Percentiles rank a stretch among this genome's conserved stretches.
Conservation (phyloP, 139 green algal species). For the Coccomyxa sp. region DNA sequence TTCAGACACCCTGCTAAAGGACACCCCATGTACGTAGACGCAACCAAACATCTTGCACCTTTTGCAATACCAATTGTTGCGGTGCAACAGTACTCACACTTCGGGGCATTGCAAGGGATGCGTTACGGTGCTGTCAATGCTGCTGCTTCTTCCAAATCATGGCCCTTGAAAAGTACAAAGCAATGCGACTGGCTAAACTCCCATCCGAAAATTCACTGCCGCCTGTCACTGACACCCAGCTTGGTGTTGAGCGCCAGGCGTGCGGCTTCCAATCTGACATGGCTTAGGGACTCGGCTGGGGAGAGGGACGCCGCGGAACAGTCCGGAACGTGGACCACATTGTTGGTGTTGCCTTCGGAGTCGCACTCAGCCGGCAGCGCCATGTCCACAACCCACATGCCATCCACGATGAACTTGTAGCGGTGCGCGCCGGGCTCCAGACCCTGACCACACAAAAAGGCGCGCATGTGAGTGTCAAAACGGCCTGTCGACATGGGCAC, state of each 20-base stretch:
- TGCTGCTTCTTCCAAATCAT: too few species aligned
- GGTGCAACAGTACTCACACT: too few species aligned
- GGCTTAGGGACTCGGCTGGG: not conserved
- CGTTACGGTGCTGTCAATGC: too few species aligned
- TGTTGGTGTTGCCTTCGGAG: conserved; percentile 67
- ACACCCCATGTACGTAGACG: too few species aligned
- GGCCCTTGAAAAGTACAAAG: too few species aligned
- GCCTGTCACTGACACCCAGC: not conserved
- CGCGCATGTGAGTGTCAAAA: not conserved
- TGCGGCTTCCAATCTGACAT: not conserved
- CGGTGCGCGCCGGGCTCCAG: conserved; percentile 58
- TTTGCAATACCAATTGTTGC: too few species aligned
- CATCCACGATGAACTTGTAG: conserved; percentile 82
- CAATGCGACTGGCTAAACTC: too few species aligned
- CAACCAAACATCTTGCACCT: too few species aligned
- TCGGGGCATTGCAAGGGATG: too few species aligned
- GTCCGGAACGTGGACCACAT: conserved; percentile 43
- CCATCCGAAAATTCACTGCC: too few species aligned
- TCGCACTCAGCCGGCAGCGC: conserved; percentile 34
- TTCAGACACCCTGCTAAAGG: too few species aligned
- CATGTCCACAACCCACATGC: conserved; percentile 60
- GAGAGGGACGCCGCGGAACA: not conserved
- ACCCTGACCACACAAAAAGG: conserved; percentile 20
- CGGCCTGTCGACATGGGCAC: too few species aligned
- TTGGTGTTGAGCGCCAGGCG: not conserved